Percentiles rank a stretch among this genome's conserved stretches.
phyloP scores from a whole-genome alignment of 192 early-diverging fungal genomes.

The Obelidium mucronatum region DNA sequence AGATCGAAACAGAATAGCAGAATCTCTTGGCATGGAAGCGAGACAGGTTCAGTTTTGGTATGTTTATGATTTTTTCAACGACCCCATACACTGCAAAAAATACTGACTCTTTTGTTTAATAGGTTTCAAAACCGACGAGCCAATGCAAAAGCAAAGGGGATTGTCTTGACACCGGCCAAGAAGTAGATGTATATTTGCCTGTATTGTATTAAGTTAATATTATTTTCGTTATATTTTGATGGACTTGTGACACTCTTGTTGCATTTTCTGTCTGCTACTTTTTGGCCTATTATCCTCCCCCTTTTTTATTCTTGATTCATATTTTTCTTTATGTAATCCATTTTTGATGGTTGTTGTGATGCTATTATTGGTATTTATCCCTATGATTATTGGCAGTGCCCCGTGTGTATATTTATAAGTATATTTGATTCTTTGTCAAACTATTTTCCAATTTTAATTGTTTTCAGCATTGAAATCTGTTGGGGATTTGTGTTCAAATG shows the following conservation, averaged over 20 bases:
- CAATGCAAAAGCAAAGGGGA: neutral
- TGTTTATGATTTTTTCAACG: neutral
- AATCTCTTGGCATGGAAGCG: constrained; percentile 15
- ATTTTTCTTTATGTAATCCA: too few relatives aligned
- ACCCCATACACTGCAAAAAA: too few relatives aligned
- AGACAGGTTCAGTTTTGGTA: constrained; percentile 30
- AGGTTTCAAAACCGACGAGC: constrained; percentile 25
- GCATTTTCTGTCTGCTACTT: neutral
- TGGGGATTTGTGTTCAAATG: neutral
- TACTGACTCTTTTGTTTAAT: neutral
- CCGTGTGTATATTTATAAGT: neutral
- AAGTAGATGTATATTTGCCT: neutral
- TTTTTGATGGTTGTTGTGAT: too few relatives aligned
- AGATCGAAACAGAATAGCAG: constrained; percentile 13
- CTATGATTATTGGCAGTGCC: neutral
- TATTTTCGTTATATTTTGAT: neutral
- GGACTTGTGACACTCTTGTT: neutral
- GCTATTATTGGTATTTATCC: neutral
- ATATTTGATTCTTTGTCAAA: neutral
- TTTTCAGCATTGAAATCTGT: too few relatives aligned
- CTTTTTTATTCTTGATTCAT: neutral
- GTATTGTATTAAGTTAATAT: neutral
- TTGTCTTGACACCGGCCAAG: neutral
- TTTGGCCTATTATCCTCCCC: neutral
- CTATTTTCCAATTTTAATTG: too few relatives aligned